Percentiles rank a stretch among this genome's conserved stretches.
Evolutionary conservation across 345 rosid genomes (phyloP).

Genomic region (Eucalyptus caleyi): DNA sequence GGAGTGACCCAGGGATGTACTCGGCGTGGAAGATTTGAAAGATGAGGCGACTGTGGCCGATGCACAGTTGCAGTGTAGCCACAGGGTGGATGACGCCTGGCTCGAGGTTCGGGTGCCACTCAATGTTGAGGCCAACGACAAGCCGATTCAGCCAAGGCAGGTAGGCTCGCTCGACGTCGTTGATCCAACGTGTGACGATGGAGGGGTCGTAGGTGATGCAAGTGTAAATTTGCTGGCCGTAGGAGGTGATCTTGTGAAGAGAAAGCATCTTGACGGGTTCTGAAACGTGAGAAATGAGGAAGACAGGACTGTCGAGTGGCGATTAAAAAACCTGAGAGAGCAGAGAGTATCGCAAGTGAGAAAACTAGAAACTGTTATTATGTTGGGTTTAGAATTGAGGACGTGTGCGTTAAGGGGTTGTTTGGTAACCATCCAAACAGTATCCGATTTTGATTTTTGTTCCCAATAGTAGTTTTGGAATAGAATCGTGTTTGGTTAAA

Average conservation of each 20-base stretch:
- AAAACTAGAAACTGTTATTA: neutral
- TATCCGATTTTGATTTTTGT: too few relatives aligned
- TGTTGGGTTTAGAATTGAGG: neutral
- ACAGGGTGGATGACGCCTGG: neutral
- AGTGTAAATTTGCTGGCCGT: neutral
- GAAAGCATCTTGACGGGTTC: neutral
- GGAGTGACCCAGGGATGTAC: too few relatives aligned
- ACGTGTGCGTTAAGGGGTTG: neutral
- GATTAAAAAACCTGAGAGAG: neutral
- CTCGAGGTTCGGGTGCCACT: neutral
- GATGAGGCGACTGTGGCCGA: neutral
- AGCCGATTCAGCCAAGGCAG: neutral
- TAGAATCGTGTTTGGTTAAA: too few relatives aligned
- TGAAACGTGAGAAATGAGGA: neutral
- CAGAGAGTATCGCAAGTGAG: neutral
- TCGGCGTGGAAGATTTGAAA: slow-evolving; percentile 9
- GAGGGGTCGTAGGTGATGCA: neutral
- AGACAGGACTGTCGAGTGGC: neutral
- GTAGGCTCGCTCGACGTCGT: neutral
- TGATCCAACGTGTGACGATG: neutral
- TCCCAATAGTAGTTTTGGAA: too few relatives aligned
- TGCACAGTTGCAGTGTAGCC: neutral
- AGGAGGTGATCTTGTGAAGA: neutral
- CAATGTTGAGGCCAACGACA: neutral
- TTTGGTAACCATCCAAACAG: too few relatives aligned